phyloP scores from a whole-genome alignment of 805 yeast species.

The Priceomyces haplophilus region DNA sequence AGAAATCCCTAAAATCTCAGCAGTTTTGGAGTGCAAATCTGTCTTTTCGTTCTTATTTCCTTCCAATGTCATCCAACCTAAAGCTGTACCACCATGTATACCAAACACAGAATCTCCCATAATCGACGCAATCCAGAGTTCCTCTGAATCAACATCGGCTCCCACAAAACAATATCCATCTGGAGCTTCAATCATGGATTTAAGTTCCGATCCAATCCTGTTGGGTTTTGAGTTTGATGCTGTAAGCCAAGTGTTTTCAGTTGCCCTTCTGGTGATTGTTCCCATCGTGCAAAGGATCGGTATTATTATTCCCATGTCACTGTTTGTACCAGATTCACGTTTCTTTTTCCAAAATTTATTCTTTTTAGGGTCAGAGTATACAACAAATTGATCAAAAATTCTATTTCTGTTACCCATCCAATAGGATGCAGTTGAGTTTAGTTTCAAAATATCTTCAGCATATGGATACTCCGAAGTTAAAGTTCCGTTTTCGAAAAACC shows the following conservation, averaged over 20 bases:
- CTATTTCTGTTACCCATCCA: conserved; percentile 92
- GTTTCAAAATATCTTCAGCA: conserved; percentile 75
- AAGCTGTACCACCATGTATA: conserved; percentile 91
- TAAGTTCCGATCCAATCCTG: conserved; percentile 90
- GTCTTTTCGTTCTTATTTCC: conserved; percentile 91
- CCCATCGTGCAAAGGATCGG: conserved; percentile 93
- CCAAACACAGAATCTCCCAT: conserved; percentile 89
- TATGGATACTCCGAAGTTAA: conserved; percentile 66
- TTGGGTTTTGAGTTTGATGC: conserved; percentile 89
- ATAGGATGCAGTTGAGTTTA: conserved; percentile 79
- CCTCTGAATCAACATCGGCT: conserved; percentile 98
- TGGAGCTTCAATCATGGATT: conserved; percentile 84
- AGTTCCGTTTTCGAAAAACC: conserved; percentile 69
- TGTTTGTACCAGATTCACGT: conserved; percentile 18
- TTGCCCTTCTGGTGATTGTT: conserved; percentile 92
- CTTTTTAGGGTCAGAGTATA: conserved; percentile 38
- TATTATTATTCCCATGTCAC: conserved; percentile 64
- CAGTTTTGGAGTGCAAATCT: conserved; percentile 92
- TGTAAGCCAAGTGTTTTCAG: conserved; percentile 96
- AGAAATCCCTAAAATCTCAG: conserved; percentile 80
- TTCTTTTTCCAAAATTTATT: conserved; percentile 25
- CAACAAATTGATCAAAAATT: conserved; percentile 81
- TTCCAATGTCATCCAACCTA: conserved; percentile 99
- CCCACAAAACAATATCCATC: conserved; percentile 89
- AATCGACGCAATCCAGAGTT: conserved; percentile 94